phyloP scores from a whole-genome alignment of 345 rosid genomes.

The Jatropha curcas region DNA sequence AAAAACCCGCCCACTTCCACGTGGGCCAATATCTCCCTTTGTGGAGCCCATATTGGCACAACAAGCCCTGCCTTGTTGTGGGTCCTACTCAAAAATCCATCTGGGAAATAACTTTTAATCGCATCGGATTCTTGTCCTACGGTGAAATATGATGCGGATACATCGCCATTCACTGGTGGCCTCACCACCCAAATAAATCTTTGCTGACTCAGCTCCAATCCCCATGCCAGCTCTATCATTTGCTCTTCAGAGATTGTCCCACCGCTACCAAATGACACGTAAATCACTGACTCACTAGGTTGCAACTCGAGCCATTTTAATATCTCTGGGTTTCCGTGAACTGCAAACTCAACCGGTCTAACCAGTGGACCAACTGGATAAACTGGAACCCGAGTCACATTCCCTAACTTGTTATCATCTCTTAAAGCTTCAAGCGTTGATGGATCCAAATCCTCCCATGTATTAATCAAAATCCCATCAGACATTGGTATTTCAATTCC shows the following conservation, averaged over 20 bases:
- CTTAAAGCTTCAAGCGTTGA: too few species aligned
- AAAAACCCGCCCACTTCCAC: conserved; percentile 58
- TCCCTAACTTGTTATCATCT: too few species aligned
- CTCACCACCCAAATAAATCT: conserved; percentile 67
- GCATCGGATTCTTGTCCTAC: not conserved
- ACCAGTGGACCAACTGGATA: too few species aligned
- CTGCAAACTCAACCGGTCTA: too few species aligned
- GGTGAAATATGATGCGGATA: conserved; percentile 28
- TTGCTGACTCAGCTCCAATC: conserved; percentile 58
- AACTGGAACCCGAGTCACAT: too few species aligned
- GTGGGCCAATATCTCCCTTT: conserved; percentile 53
- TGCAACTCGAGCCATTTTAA: conserved; percentile 51
- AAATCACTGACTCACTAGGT: conserved; percentile 51
- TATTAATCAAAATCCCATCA: too few species aligned
- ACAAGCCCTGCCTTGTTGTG: conserved; percentile 35
- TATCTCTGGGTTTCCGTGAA: not conserved
- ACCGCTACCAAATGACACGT: conserved; percentile 75
- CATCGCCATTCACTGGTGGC: conserved; percentile 31
- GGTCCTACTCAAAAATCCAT: conserved; percentile 54
- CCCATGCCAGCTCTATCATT: conserved; percentile 57
- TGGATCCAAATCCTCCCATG: too few species aligned
- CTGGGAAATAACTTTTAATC: conserved; percentile 41
- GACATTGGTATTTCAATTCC: too few species aligned
- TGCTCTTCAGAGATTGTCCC: conserved; percentile 55
- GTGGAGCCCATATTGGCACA: conserved; percentile 59